Evolutionary conservation across 352 stramenopile species (phyloP).

Genomic region (Pythium brachiatum): DNA sequence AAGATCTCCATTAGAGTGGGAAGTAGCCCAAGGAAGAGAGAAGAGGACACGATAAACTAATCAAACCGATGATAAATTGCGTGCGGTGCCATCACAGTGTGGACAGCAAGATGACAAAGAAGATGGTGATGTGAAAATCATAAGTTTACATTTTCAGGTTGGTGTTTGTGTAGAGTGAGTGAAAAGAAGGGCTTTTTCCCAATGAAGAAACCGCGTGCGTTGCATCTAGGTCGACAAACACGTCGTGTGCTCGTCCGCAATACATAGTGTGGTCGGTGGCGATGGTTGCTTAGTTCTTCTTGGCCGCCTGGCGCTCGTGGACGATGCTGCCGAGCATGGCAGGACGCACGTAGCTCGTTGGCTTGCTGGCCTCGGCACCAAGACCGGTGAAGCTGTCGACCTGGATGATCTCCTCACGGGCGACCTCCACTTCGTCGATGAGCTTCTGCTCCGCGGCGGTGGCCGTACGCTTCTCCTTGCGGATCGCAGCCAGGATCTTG

Average conservation of each 20-base stretch:
- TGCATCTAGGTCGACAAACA: conserved; percentile 9
- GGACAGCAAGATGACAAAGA: neutral
- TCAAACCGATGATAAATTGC: neutral
- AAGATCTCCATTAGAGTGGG: neutral
- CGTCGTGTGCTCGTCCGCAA: conserved; percentile 6
- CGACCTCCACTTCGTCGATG: conserved; percentile 94
- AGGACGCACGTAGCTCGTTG: conserved; percentile 89
- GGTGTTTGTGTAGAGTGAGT: neutral
- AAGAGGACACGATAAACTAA: conserved; percentile 16
- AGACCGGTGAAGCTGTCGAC: conserved; percentile 92
- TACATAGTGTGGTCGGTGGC: conserved; percentile 8
- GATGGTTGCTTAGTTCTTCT: conserved; percentile 24
- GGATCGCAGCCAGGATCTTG: conserved; percentile 87
- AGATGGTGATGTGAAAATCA: conserved; percentile 3
- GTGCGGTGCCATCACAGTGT: too few species aligned
- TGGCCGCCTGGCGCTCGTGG: conserved; percentile 20
- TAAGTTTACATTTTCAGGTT: conserved; percentile 25
- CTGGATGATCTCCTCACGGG: conserved; percentile 96
- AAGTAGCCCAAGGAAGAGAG: neutral
- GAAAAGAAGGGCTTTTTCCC: conserved; percentile 16
- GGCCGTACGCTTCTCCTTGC: conserved; percentile 93
- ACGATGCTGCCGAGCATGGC: conserved; percentile 67
- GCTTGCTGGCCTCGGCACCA: conserved; percentile 73
- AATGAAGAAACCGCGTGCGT: conserved; percentile 17
- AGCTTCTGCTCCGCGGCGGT: conserved; percentile 92